Conservation (phyloP, 768 basidiomycete genomes). For the Rhodotorula toruloides region DNA sequence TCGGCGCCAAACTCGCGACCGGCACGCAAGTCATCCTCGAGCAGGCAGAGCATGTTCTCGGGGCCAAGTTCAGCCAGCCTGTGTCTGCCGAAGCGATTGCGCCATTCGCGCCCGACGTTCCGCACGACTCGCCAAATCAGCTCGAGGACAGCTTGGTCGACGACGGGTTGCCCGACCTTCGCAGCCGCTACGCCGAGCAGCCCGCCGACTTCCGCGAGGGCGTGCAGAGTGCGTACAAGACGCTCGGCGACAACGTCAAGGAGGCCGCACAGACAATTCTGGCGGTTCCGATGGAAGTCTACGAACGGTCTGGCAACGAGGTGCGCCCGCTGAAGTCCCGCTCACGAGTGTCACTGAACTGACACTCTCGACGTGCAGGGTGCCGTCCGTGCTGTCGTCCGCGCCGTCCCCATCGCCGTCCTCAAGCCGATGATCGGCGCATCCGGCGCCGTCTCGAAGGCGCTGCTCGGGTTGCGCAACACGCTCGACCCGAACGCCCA, state of each 20-base stretch:
- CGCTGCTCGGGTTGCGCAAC: slow-evolving; percentile 86
- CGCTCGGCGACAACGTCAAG: slow-evolving; percentile 75
- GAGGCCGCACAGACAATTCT: slow-evolving; percentile 97
- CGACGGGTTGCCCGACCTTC: slow-evolving; percentile 22
- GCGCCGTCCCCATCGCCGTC: slow-evolving; percentile 95
- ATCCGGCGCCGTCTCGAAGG: slow-evolving; percentile 92
- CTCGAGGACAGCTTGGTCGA: slow-evolving; percentile 7
- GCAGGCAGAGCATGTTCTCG: slow-evolving; percentile 79
- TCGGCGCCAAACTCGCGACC: slow-evolving; percentile 87
- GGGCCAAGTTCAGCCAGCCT: neutral
- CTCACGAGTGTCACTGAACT: slow-evolving; percentile 9
- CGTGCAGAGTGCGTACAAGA: slow-evolving; percentile 83
- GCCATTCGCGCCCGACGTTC: neutral
- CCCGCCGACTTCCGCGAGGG: slow-evolving; percentile 79
- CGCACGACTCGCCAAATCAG: neutral
- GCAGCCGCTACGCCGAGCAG: slow-evolving; percentile 85
- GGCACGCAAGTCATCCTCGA: slow-evolving; percentile 97
- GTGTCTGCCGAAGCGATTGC: slow-evolving; percentile 6
- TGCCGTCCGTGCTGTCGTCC: slow-evolving; percentile 84
- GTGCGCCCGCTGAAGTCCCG: no score
- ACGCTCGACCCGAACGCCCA: slow-evolving; percentile 74
- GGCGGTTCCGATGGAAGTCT: slow-evolving; percentile 98
- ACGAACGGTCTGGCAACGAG: slow-evolving; percentile 87
- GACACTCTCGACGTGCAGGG: slow-evolving; percentile 59
- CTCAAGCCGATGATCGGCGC: slow-evolving; percentile 98